Base-by-base conservation (phyloP, 1,139 yeast genomes). In the Taiozyma sp. region DNA sequence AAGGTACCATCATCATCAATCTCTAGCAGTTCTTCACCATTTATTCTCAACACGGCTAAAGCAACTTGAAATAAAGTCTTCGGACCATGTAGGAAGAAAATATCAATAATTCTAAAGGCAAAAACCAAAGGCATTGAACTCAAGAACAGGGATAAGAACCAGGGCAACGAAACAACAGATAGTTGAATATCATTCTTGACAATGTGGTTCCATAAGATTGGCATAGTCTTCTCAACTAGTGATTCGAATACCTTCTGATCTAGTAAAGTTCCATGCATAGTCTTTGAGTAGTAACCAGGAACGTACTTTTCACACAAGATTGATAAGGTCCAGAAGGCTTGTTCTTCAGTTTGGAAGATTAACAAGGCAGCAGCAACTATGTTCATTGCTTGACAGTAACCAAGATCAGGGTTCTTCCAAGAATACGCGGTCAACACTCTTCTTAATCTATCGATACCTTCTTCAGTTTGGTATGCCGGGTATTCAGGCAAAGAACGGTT, bases 331-430 rank as follows among this genome's bases (percentile, higher is more conserved):
- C 98, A 95, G 65, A 91, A 95, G 0, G 97, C 98, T 68, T 95
- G 99, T 58, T 93, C 99, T 67, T 95, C 99, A 9, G 96, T 87
- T 87, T 91, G 92, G 67, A 87, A 92, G 50, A 95, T 93, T 54
- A 95, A 74, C 50, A 95, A 71, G 0, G 97, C 97, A 1, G 99
- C 99, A 1, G 86, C 89, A 8, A 95, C 97, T 52, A 95, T 95
- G 66, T 95, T 95, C 99, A 95, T 95, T 1, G 99, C 99, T 67
- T 95, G 99, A 67, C 99, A 95, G 68, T 95, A 95, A 0, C 99
- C 99, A 24, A 95, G 90, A 49, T 93, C 97, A 0, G 97, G 97
- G 65, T 92, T 91, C 61, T 88, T 89, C 98, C 98, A 93, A 0
- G 97, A 89, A 64, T 91, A 95, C 0, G 97, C 97, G 0, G 95